A percentile compares a stretch with the other conserved stretches of the same genome.
Evolutionary conservation across 768 basidiomycete species (phyloP).

Genomic region (Boletus pseudo-olivaceus): DNA sequence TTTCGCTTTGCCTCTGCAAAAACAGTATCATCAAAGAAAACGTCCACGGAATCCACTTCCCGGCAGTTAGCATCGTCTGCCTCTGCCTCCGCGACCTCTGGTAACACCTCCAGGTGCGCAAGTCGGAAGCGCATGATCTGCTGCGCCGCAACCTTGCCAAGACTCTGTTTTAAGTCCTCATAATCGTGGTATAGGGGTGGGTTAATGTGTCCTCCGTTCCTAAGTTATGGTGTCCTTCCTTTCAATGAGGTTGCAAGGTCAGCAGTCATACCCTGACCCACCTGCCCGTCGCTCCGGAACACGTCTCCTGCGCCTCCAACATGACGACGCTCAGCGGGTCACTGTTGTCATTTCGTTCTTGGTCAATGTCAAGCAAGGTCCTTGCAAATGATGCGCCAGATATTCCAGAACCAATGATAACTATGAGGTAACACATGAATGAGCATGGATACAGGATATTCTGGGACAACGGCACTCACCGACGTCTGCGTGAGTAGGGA

Average conservation of each 20-base stretch:
- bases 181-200: constrained; percentile 49
- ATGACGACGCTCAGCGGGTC: constrained; percentile 41
- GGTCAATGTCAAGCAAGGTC: constrained; percentile 33
- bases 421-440: constrained; percentile 13
- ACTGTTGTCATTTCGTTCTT: constrained; percentile 15
- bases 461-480: constrained; percentile 22
- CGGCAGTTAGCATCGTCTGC: constrained; percentile 27
- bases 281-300: constrained; percentile 53
- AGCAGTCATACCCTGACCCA: constrained; percentile 19
- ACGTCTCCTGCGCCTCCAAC: constrained; percentile 59
- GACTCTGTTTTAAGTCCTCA: constrained; percentile 32
- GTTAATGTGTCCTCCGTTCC: constrained; percentile 52
- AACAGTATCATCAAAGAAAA: constrained; percentile 29
- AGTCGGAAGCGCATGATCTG: constrained; percentile 40
- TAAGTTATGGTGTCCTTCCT: constrained; percentile 3
- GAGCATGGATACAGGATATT: background rate
- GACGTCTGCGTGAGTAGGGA: constrained; percentile 56
- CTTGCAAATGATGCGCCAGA: constrained; percentile 43
- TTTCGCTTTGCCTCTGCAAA: constrained; percentile 41
- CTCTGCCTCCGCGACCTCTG: constrained; percentile 31
- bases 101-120: constrained; percentile 34
- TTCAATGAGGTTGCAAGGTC: background rate
- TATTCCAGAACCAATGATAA: constrained; percentile 56
- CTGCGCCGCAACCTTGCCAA: constrained; percentile 39
- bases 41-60: constrained; percentile 32